Evolutionary conservation across 2,329 filamentous ascomycete genomes (phyloP).

Genomic region (Diaporthe citriasiana): DNA sequence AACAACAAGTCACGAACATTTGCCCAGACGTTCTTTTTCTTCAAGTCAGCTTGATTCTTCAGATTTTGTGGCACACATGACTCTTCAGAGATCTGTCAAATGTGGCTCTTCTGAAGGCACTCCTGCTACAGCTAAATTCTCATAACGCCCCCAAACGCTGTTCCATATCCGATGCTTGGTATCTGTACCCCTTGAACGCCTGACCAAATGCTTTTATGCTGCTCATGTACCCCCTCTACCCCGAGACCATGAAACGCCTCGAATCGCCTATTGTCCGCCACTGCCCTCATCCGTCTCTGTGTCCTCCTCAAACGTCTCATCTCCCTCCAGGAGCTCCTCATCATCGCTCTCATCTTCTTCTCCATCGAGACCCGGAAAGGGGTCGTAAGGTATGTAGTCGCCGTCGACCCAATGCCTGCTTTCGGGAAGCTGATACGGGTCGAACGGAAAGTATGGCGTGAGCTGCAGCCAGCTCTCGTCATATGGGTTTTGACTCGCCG

Average conservation of each 20-base stretch:
- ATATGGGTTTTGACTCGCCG: slow-evolving; percentile 62
- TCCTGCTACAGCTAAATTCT: slow-evolving; percentile 19
- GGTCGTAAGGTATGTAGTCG: slow-evolving; percentile 86
- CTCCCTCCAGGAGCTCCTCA: slow-evolving; percentile 61
- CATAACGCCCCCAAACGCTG: slow-evolving; percentile 38
- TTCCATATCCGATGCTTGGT: slow-evolving; percentile 39
- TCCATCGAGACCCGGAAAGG: slow-evolving; percentile 76
- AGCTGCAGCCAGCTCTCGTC: slow-evolving; percentile 87
- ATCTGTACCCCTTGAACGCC: slow-evolving; percentile 41
- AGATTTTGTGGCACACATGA: background rate
- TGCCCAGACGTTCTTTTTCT: background rate
- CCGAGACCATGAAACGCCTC: background rate
- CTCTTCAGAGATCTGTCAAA: slow-evolving; percentile 25
- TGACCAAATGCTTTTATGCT: slow-evolving; percentile 38
- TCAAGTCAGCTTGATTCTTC: background rate
- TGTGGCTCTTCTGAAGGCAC: background rate
- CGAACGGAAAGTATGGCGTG: slow-evolving; percentile 96
- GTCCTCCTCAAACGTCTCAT: slow-evolving; percentile 51
- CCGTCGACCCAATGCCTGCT: slow-evolving; percentile 90
- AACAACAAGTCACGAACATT: background rate
- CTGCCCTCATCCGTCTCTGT: slow-evolving; percentile 49
- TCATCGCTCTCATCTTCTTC: slow-evolving; percentile 68
- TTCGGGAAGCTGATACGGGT: slow-evolving; percentile 90
- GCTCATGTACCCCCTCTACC: slow-evolving; percentile 5
- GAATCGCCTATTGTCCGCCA: background rate